Conservation (phyloP, 2,329 filamentous ascomycete genomes). For the Aureobasidium lini region DNA sequence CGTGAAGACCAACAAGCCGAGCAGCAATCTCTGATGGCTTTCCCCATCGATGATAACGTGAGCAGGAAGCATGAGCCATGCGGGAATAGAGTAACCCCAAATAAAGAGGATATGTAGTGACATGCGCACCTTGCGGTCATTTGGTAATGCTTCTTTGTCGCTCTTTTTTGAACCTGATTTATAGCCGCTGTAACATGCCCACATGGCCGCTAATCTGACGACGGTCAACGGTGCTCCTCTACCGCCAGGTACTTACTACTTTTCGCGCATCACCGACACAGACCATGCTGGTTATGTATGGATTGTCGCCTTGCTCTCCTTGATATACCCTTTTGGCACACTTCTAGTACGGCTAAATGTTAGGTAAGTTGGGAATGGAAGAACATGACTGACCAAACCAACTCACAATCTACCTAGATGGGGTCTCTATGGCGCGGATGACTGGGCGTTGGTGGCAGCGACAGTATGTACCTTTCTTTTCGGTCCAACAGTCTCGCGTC, state of each 20-base stretch:
- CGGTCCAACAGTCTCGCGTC: neutral
- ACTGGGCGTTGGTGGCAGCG: constrained; percentile 10
- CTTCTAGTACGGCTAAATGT: neutral
- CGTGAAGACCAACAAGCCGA: neutral
- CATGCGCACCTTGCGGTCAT: neutral
- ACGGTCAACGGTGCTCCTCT: constrained; percentile 8
- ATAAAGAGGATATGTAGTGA: neutral
- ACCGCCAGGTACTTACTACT: constrained; percentile 10
- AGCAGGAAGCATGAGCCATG: neutral
- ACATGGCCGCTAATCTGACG: constrained; percentile 1
- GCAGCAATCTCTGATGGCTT: neutral
- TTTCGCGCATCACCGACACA: constrained; percentile 13
- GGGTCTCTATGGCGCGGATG: constrained; percentile 2
- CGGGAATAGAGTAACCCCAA: neutral
- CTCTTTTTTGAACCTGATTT: neutral
- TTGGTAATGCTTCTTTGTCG: neutral
- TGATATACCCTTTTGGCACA: constrained; percentile 9
- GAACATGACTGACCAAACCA: neutral
- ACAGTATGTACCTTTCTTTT: neutral
- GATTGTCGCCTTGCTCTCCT: constrained; percentile 9
- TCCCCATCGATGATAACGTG: neutral
- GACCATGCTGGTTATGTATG: constrained; percentile 13
- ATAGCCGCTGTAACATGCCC: neutral
- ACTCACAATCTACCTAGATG: neutral
- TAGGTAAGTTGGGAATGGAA: neutral